These are phyloP conservation scores for Aspergillus novoparasiticus DNA, from an alignment of 2,329 filamentous ascomycete species.

Conservation along the genomic window DNA sequence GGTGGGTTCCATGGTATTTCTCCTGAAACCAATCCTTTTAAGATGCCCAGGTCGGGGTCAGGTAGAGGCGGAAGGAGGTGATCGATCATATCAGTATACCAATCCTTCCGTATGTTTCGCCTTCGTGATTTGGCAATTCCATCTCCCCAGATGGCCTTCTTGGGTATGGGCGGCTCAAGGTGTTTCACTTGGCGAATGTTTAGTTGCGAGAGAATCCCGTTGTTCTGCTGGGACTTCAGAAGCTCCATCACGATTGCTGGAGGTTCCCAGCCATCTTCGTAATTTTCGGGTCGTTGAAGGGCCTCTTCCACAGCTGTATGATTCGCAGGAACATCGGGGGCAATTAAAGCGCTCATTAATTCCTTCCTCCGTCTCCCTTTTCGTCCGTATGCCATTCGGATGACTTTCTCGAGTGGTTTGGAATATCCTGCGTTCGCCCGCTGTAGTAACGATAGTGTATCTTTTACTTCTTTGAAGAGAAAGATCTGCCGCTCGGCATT, in stretches of 20 bases:
- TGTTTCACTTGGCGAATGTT: conserved; percentile 28
- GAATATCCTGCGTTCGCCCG: conserved; percentile 61
- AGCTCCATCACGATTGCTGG: conserved; percentile 35
- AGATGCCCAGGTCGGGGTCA: conserved; percentile 34
- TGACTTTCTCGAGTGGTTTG: conserved; percentile 53
- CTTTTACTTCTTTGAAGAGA: conserved; percentile 29
- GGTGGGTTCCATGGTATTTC: conserved; percentile 33
- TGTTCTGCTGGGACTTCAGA: conserved; percentile 37
- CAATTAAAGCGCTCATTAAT: conserved; percentile 44
- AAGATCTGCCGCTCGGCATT: conserved; percentile 21
- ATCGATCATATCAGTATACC: conserved; percentile 37
- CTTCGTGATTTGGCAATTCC: conserved; percentile 33
- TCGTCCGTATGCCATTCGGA: conserved; percentile 61
- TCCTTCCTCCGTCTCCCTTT: conserved; percentile 55
- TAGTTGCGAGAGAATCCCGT: conserved; percentile 28
- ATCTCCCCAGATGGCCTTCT: conserved; percentile 39
- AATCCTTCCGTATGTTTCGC: conserved; percentile 39
- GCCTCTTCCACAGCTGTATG: conserved; percentile 23
- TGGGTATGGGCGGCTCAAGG: conserved; percentile 35
- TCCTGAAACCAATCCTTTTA: conserved; percentile 39
- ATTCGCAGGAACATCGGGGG: conserved; percentile 27
- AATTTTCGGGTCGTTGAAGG: conserved; percentile 20
- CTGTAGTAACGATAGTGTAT: conserved; percentile 48
- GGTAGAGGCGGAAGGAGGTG: conserved; percentile 44
- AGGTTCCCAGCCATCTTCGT: conserved; percentile 38